Base-by-base conservation (phyloP, 495 filamentous ascomycete species). In the Trichoderma orchidacearum region DNA sequence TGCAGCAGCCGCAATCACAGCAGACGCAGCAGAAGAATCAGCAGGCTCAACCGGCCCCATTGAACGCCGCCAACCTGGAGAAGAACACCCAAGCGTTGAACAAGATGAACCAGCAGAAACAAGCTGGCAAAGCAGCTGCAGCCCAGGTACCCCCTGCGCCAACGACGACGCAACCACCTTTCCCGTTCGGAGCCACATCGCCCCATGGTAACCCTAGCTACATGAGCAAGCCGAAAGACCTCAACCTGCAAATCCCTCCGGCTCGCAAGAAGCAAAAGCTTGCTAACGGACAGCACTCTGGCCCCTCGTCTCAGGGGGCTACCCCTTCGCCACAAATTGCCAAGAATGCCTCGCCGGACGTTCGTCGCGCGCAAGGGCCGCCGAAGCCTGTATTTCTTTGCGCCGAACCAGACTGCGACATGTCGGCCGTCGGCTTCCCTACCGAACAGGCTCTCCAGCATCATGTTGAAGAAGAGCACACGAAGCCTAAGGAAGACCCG, bases 191-290 rank as follows among this genome's bases (percentile, higher is more conserved):
- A 21, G 76, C 78, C 7, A 79, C 85, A 36, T 88, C 89, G 30
- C 89, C 87, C 17, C 76, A 85, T 48, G 86, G 87, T 5, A 75
- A 83, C 23, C 86, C 89, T 5, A 69, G 68, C 0, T 84, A 84
- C 58, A 64, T 72, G 35, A 64, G 63, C 35, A 70, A 75, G 36
- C 63, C 69, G 15, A 80, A 75, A 5, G 68, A 72, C 34, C 69
- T 72, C 4, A 76, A 77, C 45, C 70, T 84, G 28, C 70, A 75
- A 18, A 61, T 82, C 3, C 81, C 81, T 9, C 63, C 72, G 11
- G 62, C 69, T 18, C 68, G 72, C 27, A 85, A 84, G 72, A 79
- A 75, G 64, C 63, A 66, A 32, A 81, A 72, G 67, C 71, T 72
- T 1, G 17, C 30, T 17, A 72, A 62, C 12, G 59, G 60, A 1